Evolutionary conservation across 345 rosid species (phyloP).

Genomic region (Arabis alpina): DNA sequence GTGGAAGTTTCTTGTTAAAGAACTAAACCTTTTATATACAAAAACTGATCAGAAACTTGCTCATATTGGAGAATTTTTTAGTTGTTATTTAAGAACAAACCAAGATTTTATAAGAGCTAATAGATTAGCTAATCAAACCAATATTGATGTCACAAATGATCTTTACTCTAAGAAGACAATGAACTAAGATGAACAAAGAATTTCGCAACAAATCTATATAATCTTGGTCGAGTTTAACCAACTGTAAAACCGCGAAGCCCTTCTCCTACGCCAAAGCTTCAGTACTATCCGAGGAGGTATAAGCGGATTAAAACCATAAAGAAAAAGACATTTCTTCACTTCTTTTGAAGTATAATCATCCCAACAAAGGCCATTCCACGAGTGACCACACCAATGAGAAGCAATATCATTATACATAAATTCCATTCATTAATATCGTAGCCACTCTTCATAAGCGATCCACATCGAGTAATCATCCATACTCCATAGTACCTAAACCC

Average conservation of each 20-base stretch:
- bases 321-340: constrained; percentile 42
- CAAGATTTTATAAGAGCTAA: not conserved
- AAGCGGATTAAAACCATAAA: not conserved
- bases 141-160: constrained; percentile 10
- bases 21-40: too few relatives aligned
- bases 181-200: constrained; percentile 30
- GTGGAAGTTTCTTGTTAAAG: too few relatives aligned
- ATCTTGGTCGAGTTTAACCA: constrained; percentile 10
- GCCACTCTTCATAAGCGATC: constrained; percentile 57
- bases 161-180: constrained; percentile 7
- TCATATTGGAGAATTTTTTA: not conserved
- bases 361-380: constrained; percentile 64
- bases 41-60: too few relatives aligned
- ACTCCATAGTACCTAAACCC: constrained; percentile 76
- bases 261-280: constrained; percentile 5
- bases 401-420: constrained; percentile 60
- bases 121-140: constrained; percentile 19
- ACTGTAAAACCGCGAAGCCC: not conserved
- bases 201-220: not conserved
- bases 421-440: constrained; percentile 65
- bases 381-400: constrained; percentile 55
- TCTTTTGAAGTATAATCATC: constrained; percentile 71
- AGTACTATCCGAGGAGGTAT: not conserved
- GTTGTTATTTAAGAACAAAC: not conserved
- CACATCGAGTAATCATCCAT: constrained; percentile 89